These are phyloP conservation scores for Peronospora tabacina DNA, from an alignment of 352 stramenopile species.

Conservation along the genomic window DNA sequence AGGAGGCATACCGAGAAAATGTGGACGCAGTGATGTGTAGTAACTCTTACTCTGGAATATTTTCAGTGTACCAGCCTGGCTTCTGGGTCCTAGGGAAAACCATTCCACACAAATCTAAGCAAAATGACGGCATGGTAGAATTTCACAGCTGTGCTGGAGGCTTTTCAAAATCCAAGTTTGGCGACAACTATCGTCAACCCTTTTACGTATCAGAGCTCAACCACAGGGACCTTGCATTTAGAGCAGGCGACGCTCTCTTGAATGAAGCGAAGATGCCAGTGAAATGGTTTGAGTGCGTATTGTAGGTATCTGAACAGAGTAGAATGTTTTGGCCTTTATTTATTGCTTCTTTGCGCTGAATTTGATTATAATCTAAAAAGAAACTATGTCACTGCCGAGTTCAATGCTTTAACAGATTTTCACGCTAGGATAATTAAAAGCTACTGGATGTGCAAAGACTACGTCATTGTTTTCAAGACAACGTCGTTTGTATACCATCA, in stretches of 20 bases:
- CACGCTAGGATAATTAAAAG: too few species aligned
- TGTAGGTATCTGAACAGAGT: not conserved
- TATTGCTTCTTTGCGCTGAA: too few species aligned
- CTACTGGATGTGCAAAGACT: too few species aligned
- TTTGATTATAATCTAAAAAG: too few species aligned
- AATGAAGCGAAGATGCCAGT: constrained; percentile 25
- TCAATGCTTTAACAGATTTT: too few species aligned
- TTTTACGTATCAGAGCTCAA: constrained; percentile 25
- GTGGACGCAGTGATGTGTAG: constrained; percentile 37
- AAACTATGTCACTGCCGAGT: too few species aligned
- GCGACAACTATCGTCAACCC: constrained; percentile 11
- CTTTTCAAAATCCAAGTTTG: constrained; percentile 22
- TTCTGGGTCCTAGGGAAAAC: constrained; percentile 21
- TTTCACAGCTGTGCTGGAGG: constrained; percentile 24
- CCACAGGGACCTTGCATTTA: constrained; percentile 29
- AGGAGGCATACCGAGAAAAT: constrained; percentile 26
- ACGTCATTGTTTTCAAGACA: too few species aligned
- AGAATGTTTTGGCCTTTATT: too few species aligned
- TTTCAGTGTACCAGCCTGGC: constrained; percentile 11
- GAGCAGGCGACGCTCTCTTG: constrained; percentile 25
- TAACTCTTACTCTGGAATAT: constrained; percentile 1
- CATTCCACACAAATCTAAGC: constrained; percentile 19
- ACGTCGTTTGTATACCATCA: too few species aligned
- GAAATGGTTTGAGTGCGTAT: constrained; percentile 33
- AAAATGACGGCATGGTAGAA: constrained; percentile 21